A percentile compares a stretch with the other conserved stretches of the same genome.
Evolutionary conservation across 371 early-diverging fungal species (phyloP).

Genomic region (Capillidium heterosporum): DNA sequence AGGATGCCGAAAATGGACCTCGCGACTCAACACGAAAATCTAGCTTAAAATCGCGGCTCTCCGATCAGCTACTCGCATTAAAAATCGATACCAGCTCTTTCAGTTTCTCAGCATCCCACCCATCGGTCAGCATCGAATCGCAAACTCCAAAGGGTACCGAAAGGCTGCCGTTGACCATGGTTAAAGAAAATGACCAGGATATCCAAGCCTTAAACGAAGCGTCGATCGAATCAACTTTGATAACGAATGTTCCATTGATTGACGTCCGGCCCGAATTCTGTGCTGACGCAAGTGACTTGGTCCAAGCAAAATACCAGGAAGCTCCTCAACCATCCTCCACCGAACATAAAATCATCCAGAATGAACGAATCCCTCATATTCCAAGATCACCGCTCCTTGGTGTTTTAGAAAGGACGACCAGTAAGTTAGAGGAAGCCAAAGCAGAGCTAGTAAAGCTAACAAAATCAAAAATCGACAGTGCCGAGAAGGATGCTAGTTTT

Average conservation of each 20-base stretch:
- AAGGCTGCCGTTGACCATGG: too few relatives aligned
- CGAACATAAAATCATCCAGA: too few relatives aligned
- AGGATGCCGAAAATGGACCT: too few relatives aligned
- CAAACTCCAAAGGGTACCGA: too few relatives aligned
- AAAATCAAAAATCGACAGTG: background rate
- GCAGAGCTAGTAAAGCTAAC: background rate
- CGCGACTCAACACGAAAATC: too few relatives aligned
- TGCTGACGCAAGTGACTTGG: background rate
- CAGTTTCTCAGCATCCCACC: too few relatives aligned
- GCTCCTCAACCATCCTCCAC: background rate
- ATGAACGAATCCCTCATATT: background rate
- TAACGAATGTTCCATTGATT: background rate
- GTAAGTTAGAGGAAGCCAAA: background rate
- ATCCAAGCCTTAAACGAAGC: background rate
- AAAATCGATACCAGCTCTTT: too few relatives aligned
- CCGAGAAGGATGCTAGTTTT: background rate
- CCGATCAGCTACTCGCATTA: too few relatives aligned
- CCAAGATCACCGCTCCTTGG: conserved; percentile 1
- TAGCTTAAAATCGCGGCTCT: too few relatives aligned
- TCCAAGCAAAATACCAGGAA: background rate
- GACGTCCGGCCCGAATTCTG: background rate
- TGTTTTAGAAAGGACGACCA: background rate
- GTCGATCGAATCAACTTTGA: background rate
- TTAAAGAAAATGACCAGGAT: background rate
- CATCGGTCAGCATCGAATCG: too few relatives aligned